Evolutionary conservation across 2,329 filamentous ascomycete genomes (phyloP).

Genomic region (Stachybotrys chartarum): DNA sequence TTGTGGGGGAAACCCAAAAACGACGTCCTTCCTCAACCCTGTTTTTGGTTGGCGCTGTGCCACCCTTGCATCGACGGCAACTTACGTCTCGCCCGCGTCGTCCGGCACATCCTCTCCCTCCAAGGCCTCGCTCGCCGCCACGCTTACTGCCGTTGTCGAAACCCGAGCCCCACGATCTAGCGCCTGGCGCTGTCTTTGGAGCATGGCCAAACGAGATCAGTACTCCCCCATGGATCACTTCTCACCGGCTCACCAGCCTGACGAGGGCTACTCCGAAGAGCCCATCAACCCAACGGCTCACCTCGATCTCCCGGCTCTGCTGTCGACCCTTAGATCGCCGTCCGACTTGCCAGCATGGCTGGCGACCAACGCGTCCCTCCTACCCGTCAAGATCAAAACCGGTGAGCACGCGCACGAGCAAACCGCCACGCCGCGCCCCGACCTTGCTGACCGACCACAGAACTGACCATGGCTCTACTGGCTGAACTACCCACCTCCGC

Average conservation of each 20-base stretch:
- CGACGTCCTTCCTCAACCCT: too few species aligned
- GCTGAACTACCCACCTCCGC: conserved; percentile 72
- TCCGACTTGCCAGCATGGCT: conserved; percentile 44
- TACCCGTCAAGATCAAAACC: conserved; percentile 42
- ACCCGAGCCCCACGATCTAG: too few species aligned
- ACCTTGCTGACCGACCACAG: conserved; percentile 34
- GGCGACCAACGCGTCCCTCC: conserved; percentile 38
- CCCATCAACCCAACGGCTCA: conserved; percentile 39
- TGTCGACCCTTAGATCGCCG: conserved; percentile 28
- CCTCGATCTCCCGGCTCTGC: conserved; percentile 21
- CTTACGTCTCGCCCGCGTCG: too few species aligned
- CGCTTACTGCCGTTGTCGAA: too few species aligned
- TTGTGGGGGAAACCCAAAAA: too few species aligned
- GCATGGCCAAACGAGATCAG: conserved; percentile 20
- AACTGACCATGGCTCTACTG: conserved; percentile 73
- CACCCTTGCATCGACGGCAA: too few species aligned
- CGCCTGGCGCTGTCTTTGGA: neutral
- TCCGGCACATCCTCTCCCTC: too few species aligned
- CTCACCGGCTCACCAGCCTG: conserved; percentile 52
- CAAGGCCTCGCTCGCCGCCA: too few species aligned
- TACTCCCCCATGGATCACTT: conserved; percentile 34
- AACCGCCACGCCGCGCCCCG: neutral
- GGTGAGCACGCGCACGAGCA: conserved; percentile 27
- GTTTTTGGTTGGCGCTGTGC: too few species aligned
- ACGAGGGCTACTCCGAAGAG: conserved; percentile 86